Base-by-base conservation (phyloP, 1,284 basidiomycete genomes). In the Mycena sp. region DNA sequence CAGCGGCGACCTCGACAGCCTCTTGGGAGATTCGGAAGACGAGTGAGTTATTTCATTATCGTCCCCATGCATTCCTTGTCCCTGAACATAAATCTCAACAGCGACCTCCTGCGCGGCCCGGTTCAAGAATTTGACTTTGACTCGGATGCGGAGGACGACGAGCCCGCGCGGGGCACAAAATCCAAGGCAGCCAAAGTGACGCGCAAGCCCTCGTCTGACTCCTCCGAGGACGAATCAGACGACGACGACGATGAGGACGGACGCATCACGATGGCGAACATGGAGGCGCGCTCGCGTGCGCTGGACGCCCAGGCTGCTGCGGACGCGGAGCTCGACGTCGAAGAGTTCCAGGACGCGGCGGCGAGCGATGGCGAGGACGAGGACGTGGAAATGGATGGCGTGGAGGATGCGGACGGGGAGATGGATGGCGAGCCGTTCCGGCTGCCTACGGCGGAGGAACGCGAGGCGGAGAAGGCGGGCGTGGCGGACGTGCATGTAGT, bases 401-500 rank as follows among this genome's bases (percentile, higher is more conserved):
- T 85, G 12, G 81, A 81, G 53, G 86, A 84, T 49, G 85, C 81
- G 11, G 86, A 89, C 52, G 88, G 83, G 37, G 87, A 86, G n/a
- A 81, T 79, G 19, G 84, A 81, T 30, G 84, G 77, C 6, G 87
- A 87, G 63, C 84, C 80, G 19, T 93, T 93, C 78, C 86, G 85
- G 50, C 80, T 98, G 17, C 95, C 93, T 0, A 94, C 94, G 2
- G 81, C 89, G 1, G 90, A 92, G 69, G 94, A 98, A 72, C 83
- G 88, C 61, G 94, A 93, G 69, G 85, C 88, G 64, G 94, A 95
- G 78, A 86, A 85, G 64, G 79, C 79, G 10, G 90, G 89, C 12
- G 91, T 91, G 41, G 85, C 90, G 6, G 91, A 96, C 69, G 84
- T 98, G 51, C 88, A 94, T 64, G 84, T 90, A 35, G 90, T 99